Base-by-base conservation (phyloP, 73 alveolate genomes). In the Breviolum minutum region DNA sequence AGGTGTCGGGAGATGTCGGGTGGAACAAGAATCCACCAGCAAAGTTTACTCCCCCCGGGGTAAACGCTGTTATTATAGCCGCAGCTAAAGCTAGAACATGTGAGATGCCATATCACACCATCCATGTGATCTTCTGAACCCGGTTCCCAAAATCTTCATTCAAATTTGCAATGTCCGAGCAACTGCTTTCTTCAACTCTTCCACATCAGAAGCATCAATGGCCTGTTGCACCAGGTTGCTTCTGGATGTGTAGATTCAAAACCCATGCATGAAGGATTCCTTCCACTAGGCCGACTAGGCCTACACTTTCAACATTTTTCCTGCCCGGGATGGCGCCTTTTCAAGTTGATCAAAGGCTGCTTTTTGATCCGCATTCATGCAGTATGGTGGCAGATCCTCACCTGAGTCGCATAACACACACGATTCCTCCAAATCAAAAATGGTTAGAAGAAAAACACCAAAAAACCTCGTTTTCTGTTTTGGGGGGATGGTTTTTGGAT, bases 341-440 rank as follows among this genome's bases (percentile, higher is more conserved):
- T 61, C 68, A 27, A 91, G 97, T 48, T 63, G 70, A 64, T 91
- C 97, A 12, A 62, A 91, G 63, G 97, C 97, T 61, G 73, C 97
- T 77, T 91, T 91, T 64, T 91, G 97, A 77, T 91, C 74, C 60
- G 97, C 97, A 64, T 91, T 73, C 97, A 91, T 91, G 89, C 97
- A 91, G 97, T 91, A 91, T 5, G 97, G 97, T 2, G 97, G 97
- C 32, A 91, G 24, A 32, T 91, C 97, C 29, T 60, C 97, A 9
- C 97, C 97, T 91, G 29, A 5, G 7, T 7, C 20, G n/a, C n/a
- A n/a, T n/a, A n/a, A n/a, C n/a, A n/a, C n/a, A n/a, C n/a, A n/a
- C n/a, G n/a, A n/a, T n/a, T n/a, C n/a, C n/a, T n/a, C n/a, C n/a
- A n/a, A n/a, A n/a, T n/a, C n/a, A n/a, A n/a, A n/a, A n/a, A n/a